These are phyloP conservation scores for Kalmusia sp. DNA, from an alignment of 2,329 filamentous ascomycete genomes.

Conservation along the genomic window DNA sequence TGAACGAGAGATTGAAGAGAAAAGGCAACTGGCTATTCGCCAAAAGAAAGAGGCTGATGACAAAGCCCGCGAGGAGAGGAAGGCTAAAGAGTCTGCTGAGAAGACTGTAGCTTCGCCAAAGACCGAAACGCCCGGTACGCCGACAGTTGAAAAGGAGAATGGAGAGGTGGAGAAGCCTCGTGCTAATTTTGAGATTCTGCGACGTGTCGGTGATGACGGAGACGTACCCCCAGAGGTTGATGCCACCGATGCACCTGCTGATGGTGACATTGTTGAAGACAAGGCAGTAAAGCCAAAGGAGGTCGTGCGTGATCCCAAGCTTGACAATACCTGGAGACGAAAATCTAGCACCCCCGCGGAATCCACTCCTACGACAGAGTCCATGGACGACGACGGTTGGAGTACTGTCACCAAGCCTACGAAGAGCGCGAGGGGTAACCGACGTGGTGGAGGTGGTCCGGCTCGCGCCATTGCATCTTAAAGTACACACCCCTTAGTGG, in stretches of 20 bases:
- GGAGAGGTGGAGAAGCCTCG: conserved; percentile 53
- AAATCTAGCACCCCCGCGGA: conserved; percentile 43
- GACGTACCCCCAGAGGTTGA: conserved; percentile 49
- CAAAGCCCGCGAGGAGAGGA: conserved; percentile 77
- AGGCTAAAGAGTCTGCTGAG: conserved; percentile 61
- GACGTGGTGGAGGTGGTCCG: conserved; percentile 48
- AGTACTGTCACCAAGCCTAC: conserved; percentile 58
- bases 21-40: conserved; percentile 73
- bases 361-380: conserved; percentile 50
- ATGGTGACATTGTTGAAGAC: conserved; percentile 58
- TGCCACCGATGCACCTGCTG: conserved; percentile 55
- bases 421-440: conserved; percentile 48
- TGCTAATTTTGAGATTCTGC: conserved; percentile 63
- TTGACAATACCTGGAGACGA: conserved; percentile 49
- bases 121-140: conserved; percentile 51
- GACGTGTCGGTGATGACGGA: conserved; percentile 48
- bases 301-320: conserved; percentile 54
- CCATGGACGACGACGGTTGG: conserved; percentile 61
- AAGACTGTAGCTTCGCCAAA: conserved; percentile 63
- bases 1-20: conserved; percentile 91
- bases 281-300: conserved; percentile 65
- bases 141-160: conserved; percentile 44
- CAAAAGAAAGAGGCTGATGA: conserved; percentile 90
- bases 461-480: conserved; percentile 57
- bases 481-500: not conserved